A percentile compares a stretch with the other conserved stretches of the same genome.
Conservation (phyloP, 1,284 basidiomycete genomes). For the Malassezia nana region DNA sequence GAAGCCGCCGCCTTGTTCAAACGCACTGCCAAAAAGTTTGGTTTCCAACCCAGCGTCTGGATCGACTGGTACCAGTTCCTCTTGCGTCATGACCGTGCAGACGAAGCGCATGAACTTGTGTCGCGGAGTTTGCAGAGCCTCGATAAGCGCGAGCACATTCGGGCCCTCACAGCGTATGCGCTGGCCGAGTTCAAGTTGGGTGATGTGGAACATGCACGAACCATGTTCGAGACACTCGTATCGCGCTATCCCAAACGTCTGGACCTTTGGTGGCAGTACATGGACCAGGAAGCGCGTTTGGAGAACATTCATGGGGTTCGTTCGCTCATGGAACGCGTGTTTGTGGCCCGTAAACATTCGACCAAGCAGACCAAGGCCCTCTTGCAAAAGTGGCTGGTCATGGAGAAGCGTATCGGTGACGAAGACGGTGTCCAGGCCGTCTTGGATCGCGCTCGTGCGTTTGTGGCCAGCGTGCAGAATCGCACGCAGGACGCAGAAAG, state of each 20-base stretch:
- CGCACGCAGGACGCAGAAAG: constrained; percentile 9
- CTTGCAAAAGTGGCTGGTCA: constrained; percentile 80
- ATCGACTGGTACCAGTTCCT: constrained; percentile 69
- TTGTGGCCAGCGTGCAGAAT: constrained; percentile 21
- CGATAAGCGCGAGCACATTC: constrained; percentile 89
- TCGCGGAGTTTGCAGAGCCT: constrained; percentile 79
- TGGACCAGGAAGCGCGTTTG: constrained; percentile 80
- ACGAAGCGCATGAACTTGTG: constrained; percentile 75
- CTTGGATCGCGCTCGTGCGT: constrained; percentile 77
- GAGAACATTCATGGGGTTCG: constrained; percentile 57
- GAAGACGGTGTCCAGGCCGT: constrained; percentile 70
- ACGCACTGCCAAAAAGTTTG: constrained; percentile 69
- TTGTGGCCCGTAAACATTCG: constrained; percentile 69
- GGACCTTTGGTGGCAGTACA: constrained; percentile 92
- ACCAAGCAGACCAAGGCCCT: constrained; percentile 84
- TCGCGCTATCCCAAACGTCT: constrained; percentile 86
- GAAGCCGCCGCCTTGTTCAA: constrained; percentile 33
- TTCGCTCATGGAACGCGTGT: constrained; percentile 67
- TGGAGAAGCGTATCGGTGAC: constrained; percentile 79
- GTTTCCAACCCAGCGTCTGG: constrained; percentile 83
- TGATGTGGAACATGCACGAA: constrained; percentile 85
- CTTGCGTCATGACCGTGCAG: constrained; percentile 61
- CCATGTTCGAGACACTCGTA: constrained; percentile 90
- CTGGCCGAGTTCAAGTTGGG: constrained; percentile 90
- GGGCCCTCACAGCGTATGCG: constrained; percentile 86